A percentile compares a stretch with the other conserved stretches of the same genome.
Evolutionary conservation across 495 filamentous ascomycete species (phyloP).

Genomic region (Opeltia flavorubescens): DNA sequence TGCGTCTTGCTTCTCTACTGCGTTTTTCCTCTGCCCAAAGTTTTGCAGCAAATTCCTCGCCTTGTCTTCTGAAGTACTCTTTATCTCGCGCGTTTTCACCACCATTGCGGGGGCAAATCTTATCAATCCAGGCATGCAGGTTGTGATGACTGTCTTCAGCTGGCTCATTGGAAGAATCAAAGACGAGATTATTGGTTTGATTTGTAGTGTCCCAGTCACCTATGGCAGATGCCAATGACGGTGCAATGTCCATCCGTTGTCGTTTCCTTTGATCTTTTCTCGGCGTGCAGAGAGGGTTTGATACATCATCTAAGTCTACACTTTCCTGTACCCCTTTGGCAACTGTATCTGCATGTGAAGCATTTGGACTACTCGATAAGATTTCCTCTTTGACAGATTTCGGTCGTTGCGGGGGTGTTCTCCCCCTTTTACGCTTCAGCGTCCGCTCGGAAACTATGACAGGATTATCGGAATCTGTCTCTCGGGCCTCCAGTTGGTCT

Average conservation of each 20-base stretch:
- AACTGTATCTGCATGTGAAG: not conserved
- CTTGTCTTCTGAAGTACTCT: not conserved
- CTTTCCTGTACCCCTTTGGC: constrained; percentile 22
- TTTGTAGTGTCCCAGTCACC: not conserved
- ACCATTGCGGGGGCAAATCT: not conserved
- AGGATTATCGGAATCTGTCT: constrained; percentile 4
- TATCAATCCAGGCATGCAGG: not conserved
- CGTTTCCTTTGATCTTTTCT: constrained; percentile 31
- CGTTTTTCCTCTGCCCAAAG: not conserved
- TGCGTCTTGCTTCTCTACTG: not conserved
- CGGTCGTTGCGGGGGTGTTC: not conserved
- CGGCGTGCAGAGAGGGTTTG: constrained; percentile 47
- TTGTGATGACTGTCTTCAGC: not conserved
- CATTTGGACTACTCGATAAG: constrained; percentile 11
- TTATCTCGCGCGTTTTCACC: not conserved
- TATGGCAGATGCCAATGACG: not conserved
- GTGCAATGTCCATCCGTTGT: constrained; percentile 8
- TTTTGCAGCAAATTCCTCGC: not conserved
- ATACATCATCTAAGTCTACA: constrained; percentile 63
- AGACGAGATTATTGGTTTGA: not conserved
- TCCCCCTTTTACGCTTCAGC: constrained; percentile 14
- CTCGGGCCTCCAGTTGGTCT: too few species aligned
- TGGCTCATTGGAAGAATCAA: not conserved
- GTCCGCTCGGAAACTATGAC: constrained; percentile 15
- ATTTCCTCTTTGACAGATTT: constrained; percentile 13